A percentile compares a stretch with the other conserved stretches of the same genome.
These are phyloP conservation scores for Pichia sp. DNA, from an alignment of 1,139 yeast genomes.

Conservation along the genomic window DNA sequence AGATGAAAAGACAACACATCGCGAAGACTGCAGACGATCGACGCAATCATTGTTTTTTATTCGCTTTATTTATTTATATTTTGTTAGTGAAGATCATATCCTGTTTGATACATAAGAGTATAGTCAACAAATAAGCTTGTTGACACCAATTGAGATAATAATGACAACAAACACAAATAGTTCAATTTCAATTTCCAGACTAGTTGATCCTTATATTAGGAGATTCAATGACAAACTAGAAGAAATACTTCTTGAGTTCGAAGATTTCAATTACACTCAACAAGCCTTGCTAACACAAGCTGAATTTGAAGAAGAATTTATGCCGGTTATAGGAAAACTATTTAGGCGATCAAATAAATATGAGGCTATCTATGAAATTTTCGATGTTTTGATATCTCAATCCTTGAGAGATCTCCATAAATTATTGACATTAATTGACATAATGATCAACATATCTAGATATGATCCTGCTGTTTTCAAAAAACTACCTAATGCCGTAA, in stretches of 20 bases:
- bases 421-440: conserved; percentile 21
- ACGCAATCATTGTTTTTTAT: too few relatives aligned
- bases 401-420: conserved; percentile 11
- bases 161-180: too few relatives aligned
- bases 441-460: conserved; percentile 18
- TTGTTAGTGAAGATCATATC: too few relatives aligned
- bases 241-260: conserved; percentile 15
- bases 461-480: conserved; percentile 17
- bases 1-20: background rate
- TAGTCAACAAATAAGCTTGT: too few relatives aligned
- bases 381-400: conserved; percentile 10
- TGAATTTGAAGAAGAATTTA: conserved; percentile 21
- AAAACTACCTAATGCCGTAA: conserved; percentile 19
- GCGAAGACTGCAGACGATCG: background rate
- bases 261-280: conserved; percentile 17
- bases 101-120: too few relatives aligned
- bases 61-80: too few relatives aligned
- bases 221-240: conserved; percentile 15
- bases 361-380: conserved; percentile 13
- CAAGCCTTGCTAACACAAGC: conserved; percentile 18
- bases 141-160: too few relatives aligned
- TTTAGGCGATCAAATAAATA: conserved; percentile 15
- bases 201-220: conserved; percentile 2
- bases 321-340: conserved; percentile 14
- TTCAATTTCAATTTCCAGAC: too few relatives aligned